Percentiles rank a stretch among this genome's conserved stretches.
These are phyloP conservation scores for Saccharomyces kudriavzevii DNA, from an alignment of 805 yeast genomes.

Conservation along the genomic window DNA sequence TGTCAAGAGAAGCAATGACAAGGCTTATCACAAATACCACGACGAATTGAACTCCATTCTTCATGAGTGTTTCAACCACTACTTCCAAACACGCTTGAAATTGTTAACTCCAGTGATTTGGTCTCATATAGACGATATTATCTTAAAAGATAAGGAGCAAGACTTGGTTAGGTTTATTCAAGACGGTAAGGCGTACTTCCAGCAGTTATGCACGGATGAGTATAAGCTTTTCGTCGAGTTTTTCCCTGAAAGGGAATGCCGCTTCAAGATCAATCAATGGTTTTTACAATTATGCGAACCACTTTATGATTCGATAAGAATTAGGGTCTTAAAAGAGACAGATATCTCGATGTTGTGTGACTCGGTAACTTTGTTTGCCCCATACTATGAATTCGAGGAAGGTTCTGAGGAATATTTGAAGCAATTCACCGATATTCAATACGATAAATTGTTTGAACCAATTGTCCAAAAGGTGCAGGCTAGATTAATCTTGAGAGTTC, in stretches of 20 bases:
- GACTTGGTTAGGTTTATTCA: constrained; percentile 55
- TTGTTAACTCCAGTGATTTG: constrained; percentile 40
- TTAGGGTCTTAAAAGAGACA: constrained; percentile 59
- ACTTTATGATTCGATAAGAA: constrained; percentile 61
- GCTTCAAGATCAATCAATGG: constrained; percentile 43
- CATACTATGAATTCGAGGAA: constrained; percentile 60
- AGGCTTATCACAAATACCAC: constrained; percentile 42
- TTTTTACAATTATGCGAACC: constrained; percentile 65
- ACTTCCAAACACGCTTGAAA: constrained; percentile 48
- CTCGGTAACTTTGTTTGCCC: constrained; percentile 58
- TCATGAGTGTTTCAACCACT: constrained; percentile 53
- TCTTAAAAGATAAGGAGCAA: constrained; percentile 12
- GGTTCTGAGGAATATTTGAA: constrained; percentile 22
- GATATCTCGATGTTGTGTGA: constrained; percentile 67
- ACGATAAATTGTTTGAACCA: constrained; percentile 59
- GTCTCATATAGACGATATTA: constrained; percentile 31
- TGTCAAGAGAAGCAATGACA: constrained; percentile 23
- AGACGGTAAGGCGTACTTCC: constrained; percentile 50
- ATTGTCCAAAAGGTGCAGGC: constrained; percentile 71
- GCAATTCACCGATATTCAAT: constrained; percentile 33
- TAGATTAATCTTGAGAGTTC: constrained; percentile 71
- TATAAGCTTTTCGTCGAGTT: constrained; percentile 46
- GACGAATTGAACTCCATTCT: constrained; percentile 47
- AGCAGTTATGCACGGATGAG: constrained; percentile 55
- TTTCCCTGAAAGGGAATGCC: constrained; percentile 37